Conservation (phyloP, 2,329 filamentous ascomycete species). For the Magnaporthales sp. region DNA sequence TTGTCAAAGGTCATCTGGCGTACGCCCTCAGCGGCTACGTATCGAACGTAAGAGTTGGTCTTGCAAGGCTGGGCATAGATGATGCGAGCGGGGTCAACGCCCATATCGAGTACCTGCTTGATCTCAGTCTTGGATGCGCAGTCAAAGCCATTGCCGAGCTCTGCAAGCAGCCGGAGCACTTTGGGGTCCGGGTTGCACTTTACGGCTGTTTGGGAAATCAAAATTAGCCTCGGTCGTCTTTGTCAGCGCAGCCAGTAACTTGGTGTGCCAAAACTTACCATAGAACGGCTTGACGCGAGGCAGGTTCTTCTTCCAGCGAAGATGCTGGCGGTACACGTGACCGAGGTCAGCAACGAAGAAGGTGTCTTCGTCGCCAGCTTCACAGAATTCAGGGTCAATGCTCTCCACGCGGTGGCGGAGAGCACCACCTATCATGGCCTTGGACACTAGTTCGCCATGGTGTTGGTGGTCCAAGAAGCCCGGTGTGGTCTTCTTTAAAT, state of each 20-base stretch:
- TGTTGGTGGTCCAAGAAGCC: constrained; percentile 25
- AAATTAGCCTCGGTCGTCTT: background rate
- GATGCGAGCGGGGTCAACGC: constrained; percentile 80
- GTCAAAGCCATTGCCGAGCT: constrained; percentile 90
- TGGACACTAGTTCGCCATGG: constrained; percentile 45
- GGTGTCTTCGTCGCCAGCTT: constrained; percentile 88
- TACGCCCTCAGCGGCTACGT: constrained; percentile 74
- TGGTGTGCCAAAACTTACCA: constrained; percentile 44
- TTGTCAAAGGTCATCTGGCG: constrained; percentile 99
- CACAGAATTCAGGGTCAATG: constrained; percentile 82
- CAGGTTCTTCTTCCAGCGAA: constrained; percentile 95
- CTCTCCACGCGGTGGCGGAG: constrained; percentile 76
- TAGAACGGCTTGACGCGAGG: constrained; percentile 93
- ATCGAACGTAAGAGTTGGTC: constrained; percentile 95
- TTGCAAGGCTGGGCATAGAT: constrained; percentile 99
- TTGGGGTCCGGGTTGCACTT: constrained; percentile 96
- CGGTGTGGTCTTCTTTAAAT: constrained; percentile 29
- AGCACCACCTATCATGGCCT: constrained; percentile 78
- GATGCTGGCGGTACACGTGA: constrained; percentile 96
- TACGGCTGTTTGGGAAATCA: constrained; percentile 54
- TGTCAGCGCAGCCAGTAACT: background rate
- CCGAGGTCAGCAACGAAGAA: constrained; percentile 98
- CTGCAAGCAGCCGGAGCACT: constrained; percentile 79
- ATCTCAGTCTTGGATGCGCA: constrained; percentile 98
- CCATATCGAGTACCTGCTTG: constrained; percentile 77